Evolutionary conservation across 108 stramenopile genomes (phyloP).

Genomic region (Fistulifera solaris): DNA sequence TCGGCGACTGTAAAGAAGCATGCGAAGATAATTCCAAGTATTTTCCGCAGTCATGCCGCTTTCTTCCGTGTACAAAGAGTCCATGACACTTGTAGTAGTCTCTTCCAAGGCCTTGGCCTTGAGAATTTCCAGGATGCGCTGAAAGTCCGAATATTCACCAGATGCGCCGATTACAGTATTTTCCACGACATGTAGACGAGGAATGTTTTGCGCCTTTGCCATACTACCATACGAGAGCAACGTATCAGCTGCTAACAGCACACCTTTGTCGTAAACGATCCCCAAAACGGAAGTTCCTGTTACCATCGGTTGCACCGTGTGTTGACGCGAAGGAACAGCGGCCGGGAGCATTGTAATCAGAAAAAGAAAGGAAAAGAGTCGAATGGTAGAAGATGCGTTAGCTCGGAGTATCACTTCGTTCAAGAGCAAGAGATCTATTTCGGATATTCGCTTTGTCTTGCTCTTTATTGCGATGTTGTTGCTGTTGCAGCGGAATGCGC

Average conservation of each 20-base stretch:
- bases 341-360: too few species aligned
- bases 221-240: slow-evolving; percentile 88
- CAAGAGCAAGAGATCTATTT: too few species aligned
- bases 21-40: slow-evolving; percentile 81
- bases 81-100: slow-evolving; percentile 40
- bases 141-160: slow-evolving; percentile 96
- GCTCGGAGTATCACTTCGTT: too few species aligned
- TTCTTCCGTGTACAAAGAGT: slow-evolving; percentile 55
- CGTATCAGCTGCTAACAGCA: slow-evolving; percentile 97
- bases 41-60: slow-evolving; percentile 48
- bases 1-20: slow-evolving; percentile 92
- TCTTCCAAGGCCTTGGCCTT: slow-evolving; percentile 67
- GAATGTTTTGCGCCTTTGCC: slow-evolving; percentile 91
- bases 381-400: too few species aligned
- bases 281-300: slow-evolving; percentile 97
- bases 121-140: slow-evolving; percentile 70
- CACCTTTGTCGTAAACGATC: slow-evolving; percentile 88
- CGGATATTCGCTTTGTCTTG: too few species aligned
- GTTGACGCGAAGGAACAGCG: slow-evolving; percentile 9
- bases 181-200: slow-evolving; percentile 58
- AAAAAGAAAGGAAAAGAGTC: too few species aligned
- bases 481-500: too few species aligned
- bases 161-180: slow-evolving; percentile 84
- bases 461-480: too few species aligned
- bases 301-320: slow-evolving; percentile 89